Conservation (phyloP, 1,139 yeast species). For the Hanseniaspora gamundiae region DNA sequence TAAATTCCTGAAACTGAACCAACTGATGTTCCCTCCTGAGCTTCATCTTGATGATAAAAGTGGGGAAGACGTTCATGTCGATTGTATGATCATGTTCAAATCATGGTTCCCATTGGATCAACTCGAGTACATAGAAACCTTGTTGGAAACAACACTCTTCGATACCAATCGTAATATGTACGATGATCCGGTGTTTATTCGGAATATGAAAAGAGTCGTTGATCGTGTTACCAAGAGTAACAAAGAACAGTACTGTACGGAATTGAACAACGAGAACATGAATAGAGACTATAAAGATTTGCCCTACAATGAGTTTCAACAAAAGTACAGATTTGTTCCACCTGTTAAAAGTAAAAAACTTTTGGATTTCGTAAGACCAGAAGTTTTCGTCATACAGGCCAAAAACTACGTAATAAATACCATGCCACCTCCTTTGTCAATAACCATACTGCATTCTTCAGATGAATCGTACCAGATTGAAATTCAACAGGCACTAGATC, state of each 20-base stretch:
- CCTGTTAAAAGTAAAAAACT: constrained; percentile 12
- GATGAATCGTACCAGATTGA: constrained; percentile 12
- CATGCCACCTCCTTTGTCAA: constrained; percentile 14
- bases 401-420: constrained; percentile 13
- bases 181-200: too few species aligned
- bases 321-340: constrained; percentile 8
- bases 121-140: too few species aligned
- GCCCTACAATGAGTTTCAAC: constrained; percentile 2
- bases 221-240: too few species aligned
- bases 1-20: constrained; percentile 9
- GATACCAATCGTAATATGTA: too few species aligned
- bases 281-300: constrained; percentile 8
- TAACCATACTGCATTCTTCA: constrained; percentile 14
- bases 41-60: constrained; percentile 1
- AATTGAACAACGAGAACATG: too few species aligned
- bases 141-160: too few species aligned
- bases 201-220: too few species aligned
- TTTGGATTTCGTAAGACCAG: constrained; percentile 16
- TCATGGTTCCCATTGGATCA: too few species aligned
- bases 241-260: too few species aligned
- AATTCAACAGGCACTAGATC: constrained; percentile 9
- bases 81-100: constrained; percentile 11
- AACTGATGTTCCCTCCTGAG: not conserved
- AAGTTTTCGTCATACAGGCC: constrained; percentile 18
- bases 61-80: constrained; percentile 2